These are phyloP conservation scores for Coleophoma eucalyptorum DNA, from an alignment of 2,329 filamentous ascomycete genomes.

Conservation along the genomic window DNA sequence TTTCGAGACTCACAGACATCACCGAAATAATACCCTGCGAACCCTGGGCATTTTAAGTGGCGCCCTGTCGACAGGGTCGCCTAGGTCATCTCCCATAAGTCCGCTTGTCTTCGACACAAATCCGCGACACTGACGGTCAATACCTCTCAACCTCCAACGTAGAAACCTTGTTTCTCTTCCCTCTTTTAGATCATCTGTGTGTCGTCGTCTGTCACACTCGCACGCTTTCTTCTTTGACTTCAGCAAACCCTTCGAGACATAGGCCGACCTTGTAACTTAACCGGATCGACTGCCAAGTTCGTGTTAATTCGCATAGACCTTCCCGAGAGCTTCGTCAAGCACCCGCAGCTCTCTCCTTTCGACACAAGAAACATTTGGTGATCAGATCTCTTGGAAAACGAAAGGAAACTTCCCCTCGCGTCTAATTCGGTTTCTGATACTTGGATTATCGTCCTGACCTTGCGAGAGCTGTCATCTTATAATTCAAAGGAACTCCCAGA, in stretches of 20 bases:
- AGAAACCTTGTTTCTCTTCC: not conserved
- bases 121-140: slow-evolving; percentile 1
- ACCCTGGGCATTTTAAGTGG: not conserved
- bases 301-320: not conserved
- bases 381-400: not conserved
- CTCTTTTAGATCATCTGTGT: not conserved
- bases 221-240: too few relatives aligned
- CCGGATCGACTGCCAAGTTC: too few relatives aligned
- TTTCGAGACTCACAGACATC: not conserved
- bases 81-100: not conserved
- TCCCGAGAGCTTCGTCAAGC: not conserved
- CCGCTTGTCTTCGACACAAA: slow-evolving; percentile 1
- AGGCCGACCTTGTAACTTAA: too few relatives aligned
- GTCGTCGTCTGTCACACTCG: not conserved
- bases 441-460: too few relatives aligned
- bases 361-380: slow-evolving; percentile 1
- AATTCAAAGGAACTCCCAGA: too few relatives aligned
- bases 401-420: too few relatives aligned
- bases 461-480: too few relatives aligned
- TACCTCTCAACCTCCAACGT: not conserved
- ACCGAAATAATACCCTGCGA: not conserved
- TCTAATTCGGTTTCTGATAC: too few relatives aligned
- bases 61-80: not conserved
- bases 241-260: too few relatives aligned
- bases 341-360: too few relatives aligned